A percentile compares a stretch with the other conserved stretches of the same genome.
These are phyloP conservation scores for Lithohypha guttulata DNA, from an alignment of 2,329 filamentous ascomycete genomes.

Conservation along the genomic window DNA sequence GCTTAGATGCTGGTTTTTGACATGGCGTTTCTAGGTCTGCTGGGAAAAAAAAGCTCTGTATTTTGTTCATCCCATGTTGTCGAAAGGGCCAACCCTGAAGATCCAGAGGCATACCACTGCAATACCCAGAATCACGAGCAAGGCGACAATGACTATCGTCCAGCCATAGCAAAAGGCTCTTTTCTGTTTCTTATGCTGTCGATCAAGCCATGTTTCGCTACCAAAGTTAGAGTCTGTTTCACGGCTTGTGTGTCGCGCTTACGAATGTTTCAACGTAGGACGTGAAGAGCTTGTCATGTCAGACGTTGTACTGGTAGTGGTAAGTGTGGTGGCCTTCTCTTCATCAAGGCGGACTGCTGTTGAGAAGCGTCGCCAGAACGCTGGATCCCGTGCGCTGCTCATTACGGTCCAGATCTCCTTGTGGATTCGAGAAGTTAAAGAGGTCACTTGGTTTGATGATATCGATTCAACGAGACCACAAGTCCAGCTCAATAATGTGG, in stretches of 20 bases:
- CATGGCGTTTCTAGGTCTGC: too few relatives aligned
- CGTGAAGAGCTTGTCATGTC: constrained; percentile 12
- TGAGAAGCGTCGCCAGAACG: constrained; percentile 52
- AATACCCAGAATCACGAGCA: constrained; percentile 32
- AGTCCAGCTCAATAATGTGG: too few relatives aligned
- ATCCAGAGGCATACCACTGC: constrained; percentile 38
- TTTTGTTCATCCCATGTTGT: neutral
- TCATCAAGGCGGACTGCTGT: constrained; percentile 47
- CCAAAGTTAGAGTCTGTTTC: constrained; percentile 6
- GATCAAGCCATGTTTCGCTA: constrained; percentile 46
- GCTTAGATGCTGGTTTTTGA: too few relatives aligned
- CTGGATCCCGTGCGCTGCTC: constrained; percentile 45
- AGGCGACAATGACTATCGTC: constrained; percentile 17
- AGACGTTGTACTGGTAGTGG: constrained; percentile 11
- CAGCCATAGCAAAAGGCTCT: constrained; percentile 37
- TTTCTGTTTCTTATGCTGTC: constrained; percentile 39
- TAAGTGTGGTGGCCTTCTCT: constrained; percentile 26
- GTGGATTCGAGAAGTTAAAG: neutral
- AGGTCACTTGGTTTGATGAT: too few relatives aligned
- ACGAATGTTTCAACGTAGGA: constrained; percentile 18
- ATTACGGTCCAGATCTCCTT: constrained; percentile 24
- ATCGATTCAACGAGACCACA: too few relatives aligned
- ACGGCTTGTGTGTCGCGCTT: constrained; percentile 9
- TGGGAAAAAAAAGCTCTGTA: too few relatives aligned
- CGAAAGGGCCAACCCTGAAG: constrained; percentile 21